Base-by-base conservation (phyloP, 2,329 filamentous ascomycete genomes). In the Amesomyces nigricolor region DNA sequence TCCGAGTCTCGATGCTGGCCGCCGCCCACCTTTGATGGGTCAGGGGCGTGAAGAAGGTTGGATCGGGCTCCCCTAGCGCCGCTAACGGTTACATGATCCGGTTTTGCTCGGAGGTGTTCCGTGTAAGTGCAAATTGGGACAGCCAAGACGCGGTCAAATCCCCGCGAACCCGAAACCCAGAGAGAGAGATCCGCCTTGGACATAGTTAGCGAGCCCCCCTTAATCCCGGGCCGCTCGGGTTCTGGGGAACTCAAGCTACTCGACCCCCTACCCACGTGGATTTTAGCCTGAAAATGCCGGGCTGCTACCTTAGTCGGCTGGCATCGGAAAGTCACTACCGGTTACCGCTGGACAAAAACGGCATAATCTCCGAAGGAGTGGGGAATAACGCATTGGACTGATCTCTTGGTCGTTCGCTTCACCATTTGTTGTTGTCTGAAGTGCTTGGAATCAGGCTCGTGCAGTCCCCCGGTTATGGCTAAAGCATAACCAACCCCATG, bases 81-180 rank as follows among this genome's bases (percentile, higher is more conserved):
- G 14, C 22, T 16, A 38, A 29, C 53, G 55, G 47, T 45, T 39
- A 29, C 37, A 11, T 32, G 43, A 58, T 57, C 60, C 57, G 52
- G 52, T 61, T 62, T 58, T 59, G 40, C 45, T 61, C 60, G 62
- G 62, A 63, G 58, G 19, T 17, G 14, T 46, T 62, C 62, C 58
- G 58, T 43, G 40, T 19, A 14, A 35, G 42, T 48, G 47, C 54
- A 42, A 58, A 60, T 59, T 37, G 53, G 62, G 53, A 56, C 4
- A 60, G 57, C 56, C 58, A 58, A 59, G 53, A 32, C 55, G 38
- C 37, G 32, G 53, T 49, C 53, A 53, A 19, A 19, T 16, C n/a
- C 42, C 8, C 45, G 35, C 29, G 16, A 57, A 56, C 53, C 59
- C 35, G 59, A 58, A 47, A 54, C 26, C 44, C 43, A 59, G 61